Conservation (phyloP, 352 stramenopile species). For the Elongisporangium prolatum region DNA sequence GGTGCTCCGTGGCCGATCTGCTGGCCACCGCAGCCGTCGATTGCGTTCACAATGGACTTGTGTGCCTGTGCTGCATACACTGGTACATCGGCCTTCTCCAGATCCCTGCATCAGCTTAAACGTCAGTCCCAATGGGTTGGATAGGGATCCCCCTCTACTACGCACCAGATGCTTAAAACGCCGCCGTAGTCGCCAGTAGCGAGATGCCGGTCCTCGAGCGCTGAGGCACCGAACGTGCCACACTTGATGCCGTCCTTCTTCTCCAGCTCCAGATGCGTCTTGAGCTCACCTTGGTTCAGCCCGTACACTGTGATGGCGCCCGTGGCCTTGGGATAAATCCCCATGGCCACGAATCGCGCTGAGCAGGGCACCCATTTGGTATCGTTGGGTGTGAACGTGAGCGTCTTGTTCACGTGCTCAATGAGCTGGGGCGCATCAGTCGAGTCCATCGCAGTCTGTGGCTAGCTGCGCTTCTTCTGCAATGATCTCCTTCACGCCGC, state of each 20-base stretch:
- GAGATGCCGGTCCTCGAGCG: conserved; percentile 85
- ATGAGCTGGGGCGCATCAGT: conserved; percentile 96
- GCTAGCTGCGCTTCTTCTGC: neutral
- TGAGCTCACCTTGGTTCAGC: conserved; percentile 85
- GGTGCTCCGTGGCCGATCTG: conserved; percentile 88
- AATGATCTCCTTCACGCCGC: conserved; percentile 1
- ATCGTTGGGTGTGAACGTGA: conserved; percentile 94
- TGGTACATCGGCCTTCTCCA: conserved; percentile 71
- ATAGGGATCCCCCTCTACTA: neutral
- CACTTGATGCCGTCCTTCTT: conserved; percentile 94
- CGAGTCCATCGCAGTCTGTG: conserved; percentile 80
- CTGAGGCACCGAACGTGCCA: conserved; percentile 92
- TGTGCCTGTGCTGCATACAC: conserved; percentile 91
- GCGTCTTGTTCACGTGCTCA: conserved; percentile 91
- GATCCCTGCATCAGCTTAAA: conserved; percentile 40
- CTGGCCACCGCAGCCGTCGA: conserved; percentile 93
- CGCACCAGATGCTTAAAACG: conserved; percentile 70
- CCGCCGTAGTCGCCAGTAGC: conserved; percentile 77
- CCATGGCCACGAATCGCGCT: conserved; percentile 89
- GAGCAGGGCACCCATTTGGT: conserved; percentile 94
- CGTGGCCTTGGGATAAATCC: conserved; percentile 92
- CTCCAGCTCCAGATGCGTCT: conserved; percentile 63
- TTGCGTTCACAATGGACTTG: conserved; percentile 92
- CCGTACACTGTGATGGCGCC: conserved; percentile 90
- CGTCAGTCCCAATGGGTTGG: neutral